Base-by-base conservation (phyloP, 352 stramenopile genomes). In the Pythium insidiosum region DNA sequence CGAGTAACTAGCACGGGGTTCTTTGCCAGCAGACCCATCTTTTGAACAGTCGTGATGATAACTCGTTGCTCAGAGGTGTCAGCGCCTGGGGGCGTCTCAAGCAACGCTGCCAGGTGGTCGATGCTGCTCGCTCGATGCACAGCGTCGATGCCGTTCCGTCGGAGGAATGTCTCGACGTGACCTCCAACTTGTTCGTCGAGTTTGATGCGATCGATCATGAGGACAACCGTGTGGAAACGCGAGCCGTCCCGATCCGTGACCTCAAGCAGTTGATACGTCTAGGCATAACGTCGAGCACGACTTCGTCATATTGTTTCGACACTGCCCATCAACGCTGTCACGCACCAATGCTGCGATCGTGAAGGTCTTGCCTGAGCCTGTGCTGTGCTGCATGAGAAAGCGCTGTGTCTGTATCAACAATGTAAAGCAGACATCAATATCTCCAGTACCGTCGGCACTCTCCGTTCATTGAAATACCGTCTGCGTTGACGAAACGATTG, bases 1-100 rank as follows among this genome's bases (percentile, higher is more conserved):
- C 70, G 75, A 25, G 77, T 79, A 19, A 89, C 47, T 15, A 84
- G 30, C 37, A 92, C 74, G 4, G 73, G 56, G 36, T 92, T 72
- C 54, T 75, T 72, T 0, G 84, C 69, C 0, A 92, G 56, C 6
- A 84, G 50, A 3, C 68, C 68, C 48, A 92, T 72, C 51, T 92
- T 92, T 35, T 92, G 80, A 16, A 77, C 85, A 9, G 77, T 92
- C 12, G 77, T 86, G 38, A 92, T 76, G 28, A 92, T 79, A 20
- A 92, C 72, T 24, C 70, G 50, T 43, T 88, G 77, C 2, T 37
- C 50, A 6, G 33, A 23, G 11, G 16, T 24, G 33, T 59, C 51
- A 39, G 61, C 43, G 22, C 60, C 40, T 11, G 46, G 30, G 22
- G 52, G 37, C 3, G 37, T 39, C 6, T 73, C 58, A 20, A 92